Conservation (phyloP, 73 alveolate genomes). For the Diophrys sp. region DNA sequence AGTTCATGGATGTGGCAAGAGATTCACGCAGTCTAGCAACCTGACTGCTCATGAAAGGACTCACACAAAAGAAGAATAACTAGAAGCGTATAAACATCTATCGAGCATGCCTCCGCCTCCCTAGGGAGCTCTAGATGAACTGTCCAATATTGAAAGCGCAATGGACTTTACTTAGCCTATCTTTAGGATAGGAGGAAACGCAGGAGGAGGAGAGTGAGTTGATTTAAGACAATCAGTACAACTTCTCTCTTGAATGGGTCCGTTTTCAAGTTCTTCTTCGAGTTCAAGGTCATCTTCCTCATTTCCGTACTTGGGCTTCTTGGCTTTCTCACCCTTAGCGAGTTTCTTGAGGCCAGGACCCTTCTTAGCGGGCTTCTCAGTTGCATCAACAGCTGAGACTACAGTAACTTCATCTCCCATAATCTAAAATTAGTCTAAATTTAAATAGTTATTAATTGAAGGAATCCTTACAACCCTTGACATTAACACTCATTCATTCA, state of each 20-base stretch:
- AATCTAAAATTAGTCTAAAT: no score
- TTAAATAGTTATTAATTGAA: no score
- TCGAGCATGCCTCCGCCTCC: neutral
- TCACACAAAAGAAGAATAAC: constrained; percentile 20
- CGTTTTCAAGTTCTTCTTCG: constrained; percentile 70
- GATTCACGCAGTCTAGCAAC: constrained; percentile 88
- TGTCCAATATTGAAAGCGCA: no score
- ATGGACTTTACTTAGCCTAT: neutral
- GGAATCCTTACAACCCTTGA: no score
- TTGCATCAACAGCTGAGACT: neutral
- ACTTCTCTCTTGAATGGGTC: constrained; percentile 90
- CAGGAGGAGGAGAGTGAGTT: no score
- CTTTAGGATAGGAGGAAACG: neutral
- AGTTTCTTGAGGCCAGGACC: neutral
- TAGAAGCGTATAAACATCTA: neutral
- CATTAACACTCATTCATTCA: no score
- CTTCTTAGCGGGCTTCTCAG: neutral
- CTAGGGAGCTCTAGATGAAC: neutral
- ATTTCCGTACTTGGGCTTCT: constrained; percentile 14
- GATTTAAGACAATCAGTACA: constrained; percentile 91
- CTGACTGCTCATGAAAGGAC: constrained; percentile 90
- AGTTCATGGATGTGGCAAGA: constrained; percentile 79
- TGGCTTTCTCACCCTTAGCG: neutral
- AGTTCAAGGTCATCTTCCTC: constrained; percentile 15
- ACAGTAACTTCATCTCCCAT: neutral